Base-by-base conservation (phyloP, 805 yeast genomes). In the Metschnikowia amazonensis region DNA sequence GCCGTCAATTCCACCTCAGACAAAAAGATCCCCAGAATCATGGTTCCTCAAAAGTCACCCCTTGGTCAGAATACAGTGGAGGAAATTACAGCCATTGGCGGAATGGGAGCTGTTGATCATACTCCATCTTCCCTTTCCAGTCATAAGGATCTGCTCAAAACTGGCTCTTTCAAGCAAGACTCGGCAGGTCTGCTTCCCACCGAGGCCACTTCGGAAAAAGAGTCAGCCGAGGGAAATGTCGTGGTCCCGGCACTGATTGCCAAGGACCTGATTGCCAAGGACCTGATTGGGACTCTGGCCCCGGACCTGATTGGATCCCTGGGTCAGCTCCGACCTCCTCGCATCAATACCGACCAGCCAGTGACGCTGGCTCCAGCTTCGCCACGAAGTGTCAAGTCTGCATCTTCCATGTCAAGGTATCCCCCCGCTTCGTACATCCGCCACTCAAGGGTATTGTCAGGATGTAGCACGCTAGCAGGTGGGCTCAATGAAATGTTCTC, bases 361-460 rank as follows among this genome's bases (percentile, higher is more conserved):
- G 17, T 38, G 14, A 29, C 35, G 31, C 35, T 51, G 16, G 43
- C 45, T 21, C 53, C 55, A 5, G 23, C 44, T n/a, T 50, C 54
- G 13, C 57, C 56, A 3, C 10, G 29, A 7, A 51, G 55, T 32
- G 36, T 40, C 24, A 43, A 43, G 32, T 51, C 51, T 10, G 14
- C 31, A 18, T 23, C 44, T 11, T 53, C 52, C 8, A n/a, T 37
- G 23, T 32, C 50, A n/a, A n/a, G 47, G 21, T 46, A 38, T 34
- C 52, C 50, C 5, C 53, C 53, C 6, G 54, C 57, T 4, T 47
- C 54, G 20, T 53, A 37, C 28, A 50, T 54, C 24, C 48, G 58
- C 13, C 58, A 54, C 42, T 43, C 51, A 21, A 51, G 58, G 10
- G 56, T 50, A 14, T 36, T 50, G 18, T 45, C 50, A 6, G 51